phyloP scores from a whole-genome alignment of 345 rosid species.

The Luvunga scandens region DNA sequence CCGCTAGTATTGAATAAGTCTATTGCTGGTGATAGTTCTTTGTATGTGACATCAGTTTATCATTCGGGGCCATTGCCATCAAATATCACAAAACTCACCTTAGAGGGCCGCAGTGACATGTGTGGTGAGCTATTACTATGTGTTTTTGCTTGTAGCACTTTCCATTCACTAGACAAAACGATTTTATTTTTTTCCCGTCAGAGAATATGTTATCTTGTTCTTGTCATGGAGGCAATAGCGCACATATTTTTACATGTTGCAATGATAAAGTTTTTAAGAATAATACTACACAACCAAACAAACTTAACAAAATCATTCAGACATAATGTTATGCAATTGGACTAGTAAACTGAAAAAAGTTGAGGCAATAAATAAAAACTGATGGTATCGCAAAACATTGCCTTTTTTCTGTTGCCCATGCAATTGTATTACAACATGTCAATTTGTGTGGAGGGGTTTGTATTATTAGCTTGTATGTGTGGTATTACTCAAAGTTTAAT shows the following conservation, averaged over 20 bases:
- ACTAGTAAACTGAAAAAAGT: not conserved
- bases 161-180: not conserved
- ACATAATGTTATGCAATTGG: not conserved
- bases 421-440: not conserved
- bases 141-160: not conserved
- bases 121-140: slow-evolving; percentile 47
- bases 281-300: not conserved
- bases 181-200: not conserved
- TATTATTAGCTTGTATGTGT: not conserved
- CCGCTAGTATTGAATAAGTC: slow-evolving; percentile 27
- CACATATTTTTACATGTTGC: not conserved
- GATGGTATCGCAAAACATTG: not conserved
- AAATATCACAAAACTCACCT: slow-evolving; percentile 51
- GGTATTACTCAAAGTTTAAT: not conserved
- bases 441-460: too few species aligned
- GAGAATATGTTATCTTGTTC: not conserved
- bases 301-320: not conserved
- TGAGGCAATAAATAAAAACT: not conserved
- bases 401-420: not conserved
- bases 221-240: not conserved
- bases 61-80: slow-evolving; percentile 30
- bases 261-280: not conserved
- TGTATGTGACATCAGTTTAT: slow-evolving; percentile 9
- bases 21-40: slow-evolving; percentile 16
- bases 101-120: slow-evolving; percentile 76